Evolutionary conservation across 768 basidiomycete species (phyloP), one percentile per base, ranked within the genome.

Genomic region (Cystofilobasidium macerans): DNA sequence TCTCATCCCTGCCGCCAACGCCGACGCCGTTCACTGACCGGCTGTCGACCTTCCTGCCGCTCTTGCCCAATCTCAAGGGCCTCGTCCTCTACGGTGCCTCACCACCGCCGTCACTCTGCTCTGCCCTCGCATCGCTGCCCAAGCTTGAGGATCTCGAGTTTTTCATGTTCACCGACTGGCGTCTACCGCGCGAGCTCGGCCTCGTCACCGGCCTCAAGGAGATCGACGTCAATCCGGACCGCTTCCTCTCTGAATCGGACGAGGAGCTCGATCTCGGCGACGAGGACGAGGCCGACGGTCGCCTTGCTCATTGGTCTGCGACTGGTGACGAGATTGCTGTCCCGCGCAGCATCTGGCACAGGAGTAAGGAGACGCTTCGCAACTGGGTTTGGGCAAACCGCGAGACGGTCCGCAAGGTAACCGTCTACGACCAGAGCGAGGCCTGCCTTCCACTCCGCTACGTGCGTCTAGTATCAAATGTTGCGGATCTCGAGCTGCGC

Each of bases 131-230:
- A 16, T 2, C 3, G 3, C 30, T 30, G 51, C 51, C 51, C 3
- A 54, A 54, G 30, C 51, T 54, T 16, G 51, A 54, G 30, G 51
- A 54, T 30, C 51, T 54, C 30, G 51, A 54, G 20, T 54, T 54
- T 30, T 54, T 54, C 51, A 54, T 54, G 51, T 54, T 54, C 51
- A 54, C 51, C 26, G 51, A 54, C 51, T 54, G 51, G 51, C 51
- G 51, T 14, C 51, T 54, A 14, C 51, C 51, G 51, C 2, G 5
- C 7, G 51, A 54, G 18, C 51, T 54, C 28, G 51, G 14, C 4
- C 11, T 1, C 14, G 51, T 54, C 13, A 20, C 26, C 6, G 51
- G 51, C 30, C 51, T 54, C 11, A 28, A 32, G 51, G 51, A 54
- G 51, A 54, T 54, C 16, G 51, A 54, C 30, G 30, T 54, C 51